These are phyloP conservation scores for Graphium sp. DNA, from an alignment of 2,329 filamentous ascomycete species.

Conservation along the genomic window DNA sequence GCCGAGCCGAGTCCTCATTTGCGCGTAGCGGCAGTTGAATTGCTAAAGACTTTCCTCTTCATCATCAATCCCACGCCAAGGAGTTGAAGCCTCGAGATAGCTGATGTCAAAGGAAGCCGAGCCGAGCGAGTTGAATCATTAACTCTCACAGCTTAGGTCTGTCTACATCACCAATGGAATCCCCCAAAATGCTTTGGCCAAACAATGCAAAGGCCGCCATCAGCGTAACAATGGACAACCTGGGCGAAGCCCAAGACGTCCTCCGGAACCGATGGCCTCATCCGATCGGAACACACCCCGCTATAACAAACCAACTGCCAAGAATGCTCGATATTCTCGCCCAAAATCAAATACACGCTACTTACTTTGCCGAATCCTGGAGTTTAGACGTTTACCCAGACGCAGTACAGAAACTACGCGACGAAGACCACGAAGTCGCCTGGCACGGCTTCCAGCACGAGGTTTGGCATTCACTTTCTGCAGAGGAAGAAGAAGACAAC, in stretches of 20 bases:
- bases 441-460: slow-evolving; percentile 16
- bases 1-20: too few relatives aligned
- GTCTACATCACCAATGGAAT: too few relatives aligned
- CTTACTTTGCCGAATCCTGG: slow-evolving; percentile 15
- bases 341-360: slow-evolving; percentile 8
- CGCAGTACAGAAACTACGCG: slow-evolving; percentile 7
- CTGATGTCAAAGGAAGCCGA: too few relatives aligned
- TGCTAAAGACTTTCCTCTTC: too few relatives aligned
- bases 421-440: slow-evolving; percentile 12
- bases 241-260: slow-evolving; percentile 14
- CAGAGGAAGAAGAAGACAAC: slow-evolving; percentile 8
- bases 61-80: too few relatives aligned
- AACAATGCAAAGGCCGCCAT: slow-evolving; percentile 10
- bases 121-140: too few relatives aligned
- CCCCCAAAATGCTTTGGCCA: too few relatives aligned
- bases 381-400: slow-evolving; percentile 11
- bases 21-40: too few relatives aligned
- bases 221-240: slow-evolving; percentile 15
- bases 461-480: slow-evolving; percentile 8
- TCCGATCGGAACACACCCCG: slow-evolving; percentile 11
- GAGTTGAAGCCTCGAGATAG: too few relatives aligned
- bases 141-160: too few relatives aligned
- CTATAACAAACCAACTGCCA: slow-evolving; percentile 10
- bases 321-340: slow-evolving; percentile 12
- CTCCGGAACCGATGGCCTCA: slow-evolving; percentile 9